These are phyloP conservation scores for Penicillium atrosanguineum DNA, from an alignment of 495 filamentous ascomycete genomes.

Conservation along the genomic window DNA sequence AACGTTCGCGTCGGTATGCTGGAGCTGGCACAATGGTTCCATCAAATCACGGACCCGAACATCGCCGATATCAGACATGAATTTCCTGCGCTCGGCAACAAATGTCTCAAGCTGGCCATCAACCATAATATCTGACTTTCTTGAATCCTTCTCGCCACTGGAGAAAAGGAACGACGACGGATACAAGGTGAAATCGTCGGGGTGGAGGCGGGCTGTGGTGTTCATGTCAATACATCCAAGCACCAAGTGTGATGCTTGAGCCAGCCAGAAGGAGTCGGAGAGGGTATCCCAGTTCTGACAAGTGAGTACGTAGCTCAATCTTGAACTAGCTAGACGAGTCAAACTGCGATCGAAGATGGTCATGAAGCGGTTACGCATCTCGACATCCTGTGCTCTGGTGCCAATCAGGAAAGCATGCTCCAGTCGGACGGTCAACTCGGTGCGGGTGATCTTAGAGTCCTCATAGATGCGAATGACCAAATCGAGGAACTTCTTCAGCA, in stretches of 20 bases:
- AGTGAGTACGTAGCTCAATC: constrained; percentile 81
- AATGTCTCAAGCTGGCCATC: constrained; percentile 81
- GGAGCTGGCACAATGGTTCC: constrained; percentile 88
- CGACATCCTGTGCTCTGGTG: constrained; percentile 87
- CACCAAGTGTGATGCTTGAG: constrained; percentile 87
- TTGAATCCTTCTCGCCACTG: constrained; percentile 62
- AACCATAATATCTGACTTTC: constrained; percentile 68
- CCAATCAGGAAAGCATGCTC: constrained; percentile 98
- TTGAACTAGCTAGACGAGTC: constrained; percentile 78
- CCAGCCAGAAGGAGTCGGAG: constrained; percentile 91
- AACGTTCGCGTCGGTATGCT: constrained; percentile 79
- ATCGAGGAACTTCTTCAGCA: constrained; percentile 89
- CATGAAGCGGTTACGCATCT: constrained; percentile 96
- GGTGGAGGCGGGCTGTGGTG: constrained; percentile 67
- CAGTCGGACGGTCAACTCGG: constrained; percentile 92
- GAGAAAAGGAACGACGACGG: constrained; percentile 65
- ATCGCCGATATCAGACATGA: constrained; percentile 76
- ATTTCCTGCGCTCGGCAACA: constrained; percentile 73
- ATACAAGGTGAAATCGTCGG: constrained; percentile 77
- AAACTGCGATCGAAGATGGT: constrained; percentile 89
- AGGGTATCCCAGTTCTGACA: constrained; percentile 98
- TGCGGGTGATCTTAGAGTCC: constrained; percentile 88
- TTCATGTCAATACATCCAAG: constrained; percentile 89
- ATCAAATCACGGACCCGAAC: constrained; percentile 83
- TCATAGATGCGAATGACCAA: constrained; percentile 97